phyloP scores from a whole-genome alignment of 2,329 filamentous ascomycete genomes.

The Epichloe elymi region DNA sequence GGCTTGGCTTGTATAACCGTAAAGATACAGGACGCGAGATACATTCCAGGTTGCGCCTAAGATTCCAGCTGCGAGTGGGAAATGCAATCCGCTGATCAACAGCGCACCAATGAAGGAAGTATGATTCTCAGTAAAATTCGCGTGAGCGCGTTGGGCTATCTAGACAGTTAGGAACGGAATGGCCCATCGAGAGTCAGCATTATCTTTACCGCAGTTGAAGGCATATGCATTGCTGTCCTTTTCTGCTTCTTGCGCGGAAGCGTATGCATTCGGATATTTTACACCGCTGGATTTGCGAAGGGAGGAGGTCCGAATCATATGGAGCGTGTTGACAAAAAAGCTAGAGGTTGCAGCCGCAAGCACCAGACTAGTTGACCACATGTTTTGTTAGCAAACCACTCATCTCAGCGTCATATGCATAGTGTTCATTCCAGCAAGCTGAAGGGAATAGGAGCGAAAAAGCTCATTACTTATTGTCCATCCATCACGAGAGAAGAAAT shows the following conservation, averaged over 20 bases:
- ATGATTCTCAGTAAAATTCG: constrained; percentile 51
- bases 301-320: constrained; percentile 31
- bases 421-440: too few species aligned
- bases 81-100: constrained; percentile 42
- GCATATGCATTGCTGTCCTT: constrained; percentile 39
- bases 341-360: constrained; percentile 42
- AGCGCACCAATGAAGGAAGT: constrained; percentile 37
- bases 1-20: constrained; percentile 34
- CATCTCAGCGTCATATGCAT: too few species aligned
- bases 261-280: constrained; percentile 45
- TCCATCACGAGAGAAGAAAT: not conserved
- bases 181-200: too few species aligned
- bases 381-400: not conserved
- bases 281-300: constrained; percentile 41
- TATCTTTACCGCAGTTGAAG: constrained; percentile 48
- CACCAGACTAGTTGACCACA: constrained; percentile 38
- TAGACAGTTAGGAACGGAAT: not conserved
- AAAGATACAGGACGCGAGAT: constrained; percentile 38
- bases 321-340: constrained; percentile 44
- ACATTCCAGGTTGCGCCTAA: constrained; percentile 41
- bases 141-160: constrained; percentile 45
- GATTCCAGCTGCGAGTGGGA: constrained; percentile 34
- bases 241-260: constrained; percentile 36
- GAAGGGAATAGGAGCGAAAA: too few species aligned
- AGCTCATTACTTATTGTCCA: too few species aligned